A percentile compares a stretch with the other conserved stretches of the same genome.
phyloP scores from a whole-genome alignment of 371 early-diverging fungal genomes.

The Apophysomyces sp. region DNA sequence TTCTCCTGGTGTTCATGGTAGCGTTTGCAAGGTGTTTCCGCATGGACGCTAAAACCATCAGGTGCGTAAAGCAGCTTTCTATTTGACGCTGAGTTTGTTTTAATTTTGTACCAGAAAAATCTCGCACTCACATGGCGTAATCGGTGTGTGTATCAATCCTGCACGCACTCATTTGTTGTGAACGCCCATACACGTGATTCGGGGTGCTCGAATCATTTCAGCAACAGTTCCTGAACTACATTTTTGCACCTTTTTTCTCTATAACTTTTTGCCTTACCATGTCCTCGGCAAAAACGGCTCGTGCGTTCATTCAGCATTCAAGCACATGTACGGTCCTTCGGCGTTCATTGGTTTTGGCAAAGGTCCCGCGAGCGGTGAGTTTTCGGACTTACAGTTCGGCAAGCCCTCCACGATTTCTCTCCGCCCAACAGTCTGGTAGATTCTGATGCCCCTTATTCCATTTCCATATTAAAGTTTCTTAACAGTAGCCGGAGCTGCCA shows the following conservation, averaged over 20 bases:
- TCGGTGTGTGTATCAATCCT: no score
- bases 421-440: background rate
- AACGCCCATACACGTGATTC: no score
- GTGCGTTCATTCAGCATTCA: background rate
- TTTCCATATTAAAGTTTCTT: background rate
- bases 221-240: background rate
- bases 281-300: background rate
- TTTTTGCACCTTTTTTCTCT: background rate
- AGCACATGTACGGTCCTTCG: background rate
- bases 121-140: no score
- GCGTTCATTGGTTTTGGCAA: background rate
- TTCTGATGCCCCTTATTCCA: background rate
- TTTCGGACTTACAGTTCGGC: slow-evolving; percentile 1
- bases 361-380: background rate
- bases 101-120: no score
- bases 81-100: no score
- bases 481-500: background rate
- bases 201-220: no score
- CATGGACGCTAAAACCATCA: no score
- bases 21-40: no score
- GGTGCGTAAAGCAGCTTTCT: no score
- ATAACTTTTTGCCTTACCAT: background rate
- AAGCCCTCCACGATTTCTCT: background rate
- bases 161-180: no score
- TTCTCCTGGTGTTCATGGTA: no score